A percentile compares a stretch with the other conserved stretches of the same genome.
These are phyloP conservation scores for Neckera pumila DNA, from an alignment of 225 moss, liverwort and hornwort species.

Conservation along the genomic window DNA sequence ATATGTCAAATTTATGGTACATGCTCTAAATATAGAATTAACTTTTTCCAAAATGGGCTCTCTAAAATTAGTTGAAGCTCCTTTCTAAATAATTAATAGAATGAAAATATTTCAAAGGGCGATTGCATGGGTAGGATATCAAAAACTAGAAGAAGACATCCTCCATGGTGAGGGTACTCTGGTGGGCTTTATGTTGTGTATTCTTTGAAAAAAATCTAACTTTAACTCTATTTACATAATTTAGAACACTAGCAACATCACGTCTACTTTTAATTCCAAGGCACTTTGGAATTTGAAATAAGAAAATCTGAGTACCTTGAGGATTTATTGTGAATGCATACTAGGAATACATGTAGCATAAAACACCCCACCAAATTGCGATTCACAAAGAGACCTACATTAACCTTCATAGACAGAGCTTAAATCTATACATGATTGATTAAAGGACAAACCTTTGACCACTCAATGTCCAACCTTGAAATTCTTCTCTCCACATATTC, in stretches of 20 bases:
- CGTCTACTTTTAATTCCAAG: background rate
- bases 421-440: too few relatives aligned
- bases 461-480: too few relatives aligned
- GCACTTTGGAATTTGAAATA: background rate
- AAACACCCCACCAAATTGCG: background rate
- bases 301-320: fast-evolving
- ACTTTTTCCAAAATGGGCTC: too few relatives aligned
- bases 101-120: fast-evolving
- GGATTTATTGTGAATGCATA: background rate
- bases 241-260: fast-evolving
- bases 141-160: fast-evolving
- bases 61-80: too few relatives aligned
- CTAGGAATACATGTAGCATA: background rate
- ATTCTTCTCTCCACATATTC: too few relatives aligned
- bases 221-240: fast-evolving
- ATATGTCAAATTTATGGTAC: too few relatives aligned
- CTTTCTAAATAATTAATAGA: background rate
- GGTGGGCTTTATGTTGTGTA: fast-evolving
- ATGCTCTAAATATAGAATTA: too few relatives aligned
- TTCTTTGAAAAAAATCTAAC: fast-evolving
- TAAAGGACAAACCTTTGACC: too few relatives aligned
- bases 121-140: background rate
- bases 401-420: background rate
- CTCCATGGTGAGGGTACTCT: fast-evolving
- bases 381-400: background rate